Conservation (phyloP, 441 rosid genomes). For the Eutrema salsugineum region DNA sequence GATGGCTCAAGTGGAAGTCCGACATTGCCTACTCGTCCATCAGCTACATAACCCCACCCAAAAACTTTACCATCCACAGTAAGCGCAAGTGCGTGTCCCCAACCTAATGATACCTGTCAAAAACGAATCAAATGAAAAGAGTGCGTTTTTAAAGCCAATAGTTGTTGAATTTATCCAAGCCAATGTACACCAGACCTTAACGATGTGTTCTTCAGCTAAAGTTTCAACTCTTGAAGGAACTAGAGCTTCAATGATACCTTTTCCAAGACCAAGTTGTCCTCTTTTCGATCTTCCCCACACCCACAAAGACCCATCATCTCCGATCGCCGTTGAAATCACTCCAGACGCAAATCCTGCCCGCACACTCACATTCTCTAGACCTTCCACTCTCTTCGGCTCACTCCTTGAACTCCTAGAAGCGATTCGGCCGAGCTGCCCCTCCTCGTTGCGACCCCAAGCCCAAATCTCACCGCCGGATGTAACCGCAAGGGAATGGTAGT, state of each 20-base stretch:
- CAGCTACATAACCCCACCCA: constrained; percentile 96
- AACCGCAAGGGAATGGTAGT: constrained; percentile 91
- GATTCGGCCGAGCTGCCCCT: constrained; percentile 75
- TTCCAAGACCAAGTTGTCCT: constrained; percentile 96
- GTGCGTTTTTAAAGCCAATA: background rate
- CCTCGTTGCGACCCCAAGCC: constrained; percentile 93
- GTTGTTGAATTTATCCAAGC: background rate
- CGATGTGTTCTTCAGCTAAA: constrained; percentile 59
- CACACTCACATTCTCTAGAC: constrained; percentile 54
- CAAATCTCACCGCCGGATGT: constrained; percentile 69
- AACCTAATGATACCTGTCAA: constrained; percentile 84
- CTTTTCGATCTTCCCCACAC: constrained; percentile 97
- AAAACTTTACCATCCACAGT: constrained; percentile 68
- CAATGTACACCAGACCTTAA: constrained; percentile 52
- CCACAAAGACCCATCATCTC: constrained; percentile 84
- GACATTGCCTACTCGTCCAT: constrained; percentile 75
- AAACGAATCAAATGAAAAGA: background rate
- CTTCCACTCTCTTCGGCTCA: constrained; percentile 67
- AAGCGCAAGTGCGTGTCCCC: constrained; percentile 89
- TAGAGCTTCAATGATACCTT: constrained; percentile 51
- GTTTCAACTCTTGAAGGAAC: constrained; percentile 63
- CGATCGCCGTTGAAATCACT: constrained; percentile 76
- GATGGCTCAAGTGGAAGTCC: constrained; percentile 48
- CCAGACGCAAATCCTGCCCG: constrained; percentile 80
- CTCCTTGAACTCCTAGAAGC: constrained; percentile 43